Base-by-base conservation (phyloP, 371 early-diverging fungal genomes). In the Mortierella sp. region DNA sequence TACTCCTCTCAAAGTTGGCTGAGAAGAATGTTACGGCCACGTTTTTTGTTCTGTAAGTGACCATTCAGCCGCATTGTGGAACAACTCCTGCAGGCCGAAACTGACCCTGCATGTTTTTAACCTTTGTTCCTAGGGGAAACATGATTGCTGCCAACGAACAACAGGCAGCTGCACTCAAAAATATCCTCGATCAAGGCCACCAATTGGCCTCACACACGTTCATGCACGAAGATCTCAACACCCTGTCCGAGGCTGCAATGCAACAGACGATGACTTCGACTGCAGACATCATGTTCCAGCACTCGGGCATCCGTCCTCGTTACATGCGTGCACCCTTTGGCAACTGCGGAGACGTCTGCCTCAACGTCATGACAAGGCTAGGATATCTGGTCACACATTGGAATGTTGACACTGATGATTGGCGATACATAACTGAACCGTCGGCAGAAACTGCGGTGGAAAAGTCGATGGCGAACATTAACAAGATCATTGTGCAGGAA, bases 131-230 rank as follows among this genome's bases (percentile, higher is more conserved):
- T 71, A 55, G 74, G 34, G 61, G 79, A 54, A 8, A 49, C 9
- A 60, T 45, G 61, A 61, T 57, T 49, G 63, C 39, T 45, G 24
- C 19, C 47, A 48, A 57, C 41, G 34, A 34, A 10, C 4, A 4
- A 7, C 34, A 34, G 34, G 30, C 61, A 19, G 78, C 70, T 16
- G 62, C 80, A n/a, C 51, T 86, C 39, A 81, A 71, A 28, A 74
- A 79, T 34, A 81, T 80, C 18, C 59, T 79, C 41, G 58, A 63
- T 0, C 48, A 48, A 5, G 83, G 83, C 0, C 84, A 85, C 60
- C 86, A 87, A 51, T 78, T 89, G 67, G 89, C 85, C 9, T 82
- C 82, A 47, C 89, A 89, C 58, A 86, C 87, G 10, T 86, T 80
- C 64, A 61, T 79, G 8, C 90, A 91, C 67, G 50, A 62, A 43